Base-by-base conservation (phyloP, 805 yeast genomes). In the Sungouiella thailandica region DNA sequence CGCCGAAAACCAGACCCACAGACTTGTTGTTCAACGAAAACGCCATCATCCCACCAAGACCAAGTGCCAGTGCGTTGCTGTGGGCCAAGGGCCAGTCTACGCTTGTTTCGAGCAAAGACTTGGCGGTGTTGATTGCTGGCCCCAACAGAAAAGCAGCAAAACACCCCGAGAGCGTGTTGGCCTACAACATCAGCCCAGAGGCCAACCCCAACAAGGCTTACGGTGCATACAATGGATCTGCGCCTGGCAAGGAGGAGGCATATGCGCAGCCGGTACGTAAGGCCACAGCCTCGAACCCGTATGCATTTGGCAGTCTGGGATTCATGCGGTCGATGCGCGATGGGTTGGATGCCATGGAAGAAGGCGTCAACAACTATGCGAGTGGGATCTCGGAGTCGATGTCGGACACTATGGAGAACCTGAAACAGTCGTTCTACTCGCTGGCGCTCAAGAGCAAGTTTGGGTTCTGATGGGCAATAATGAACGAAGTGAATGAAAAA, bases 71-170 rank as follows among this genome's bases (percentile, higher is more conserved):
- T 23, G 74, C 93, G 0, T 65, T 84, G 28, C 90, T 82, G 55
- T 84, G 96, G 93, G 85, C 93, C 5, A 76, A 81, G 44, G 96
- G 96, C 3, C 62, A 56, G 28, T 63, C 82, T 0, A 76, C 76
- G 13, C 68, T 71, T 40, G 70, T 81, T n/a, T 62, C 78, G 2
- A 55, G 72, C 15, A 67, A 70, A 1, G 95, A 85, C 41, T 65
- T 93, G 33, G 80, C 83, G 38, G 35, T 50, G 9, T 51, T 86
- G 28, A 68, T 90, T 24, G 85, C 83, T 4, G 97, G 97, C 1
- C 80, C 80, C 0, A 74, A 76, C 34, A 71, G 95, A 42, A 77
- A 81, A 28, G 61, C 70, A 14, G 67, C 80, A 1, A 78, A 76
- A 49, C 68, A 70, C 34, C 63, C 67, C 17, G 94, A 85, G 46